Conservation (phyloP, 2,329 filamentous ascomycete species). For the Microcyclospora tardicrescens region DNA sequence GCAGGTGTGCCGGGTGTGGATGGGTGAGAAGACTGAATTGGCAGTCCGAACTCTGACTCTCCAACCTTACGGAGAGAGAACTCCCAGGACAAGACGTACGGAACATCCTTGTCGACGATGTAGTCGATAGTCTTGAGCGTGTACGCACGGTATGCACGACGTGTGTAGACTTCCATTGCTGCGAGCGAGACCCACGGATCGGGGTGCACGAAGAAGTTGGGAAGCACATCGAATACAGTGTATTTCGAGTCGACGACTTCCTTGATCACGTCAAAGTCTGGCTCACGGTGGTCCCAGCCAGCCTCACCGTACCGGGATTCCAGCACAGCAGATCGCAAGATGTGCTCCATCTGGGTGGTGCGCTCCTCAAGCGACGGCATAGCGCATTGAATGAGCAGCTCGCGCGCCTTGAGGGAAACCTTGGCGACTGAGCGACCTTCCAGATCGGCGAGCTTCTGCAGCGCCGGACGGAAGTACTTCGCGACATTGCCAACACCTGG, state of each 20-base stretch:
- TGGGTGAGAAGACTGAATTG: constrained; percentile 64
- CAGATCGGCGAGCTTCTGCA: constrained; percentile 81
- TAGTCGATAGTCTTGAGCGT: constrained; percentile 82
- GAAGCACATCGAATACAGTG: constrained; percentile 92
- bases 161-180: constrained; percentile 89
- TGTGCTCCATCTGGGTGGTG: constrained; percentile 95
- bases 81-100: constrained; percentile 83
- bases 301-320: constrained; percentile 97
- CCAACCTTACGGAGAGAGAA: constrained; percentile 90
- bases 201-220: constrained; percentile 86
- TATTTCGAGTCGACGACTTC: constrained; percentile 98
- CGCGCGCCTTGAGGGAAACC: constrained; percentile 91
- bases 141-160: constrained; percentile 93
- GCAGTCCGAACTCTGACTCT: constrained; percentile 76
- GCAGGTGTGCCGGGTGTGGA: constrained; percentile 52
- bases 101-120: constrained; percentile 60
- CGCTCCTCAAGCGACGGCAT: constrained; percentile 93
- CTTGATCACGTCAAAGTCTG: constrained; percentile 80
- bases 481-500: constrained; percentile 76
- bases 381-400: constrained; percentile 93
- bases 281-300: constrained; percentile 90
- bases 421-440: constrained; percentile 79
- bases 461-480: constrained; percentile 70
- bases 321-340: constrained; percentile 84
- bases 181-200: constrained; percentile 91